These are phyloP conservation scores for Ogataea degrootiae DNA, from an alignment of 805 yeast species.

Conservation along the genomic window DNA sequence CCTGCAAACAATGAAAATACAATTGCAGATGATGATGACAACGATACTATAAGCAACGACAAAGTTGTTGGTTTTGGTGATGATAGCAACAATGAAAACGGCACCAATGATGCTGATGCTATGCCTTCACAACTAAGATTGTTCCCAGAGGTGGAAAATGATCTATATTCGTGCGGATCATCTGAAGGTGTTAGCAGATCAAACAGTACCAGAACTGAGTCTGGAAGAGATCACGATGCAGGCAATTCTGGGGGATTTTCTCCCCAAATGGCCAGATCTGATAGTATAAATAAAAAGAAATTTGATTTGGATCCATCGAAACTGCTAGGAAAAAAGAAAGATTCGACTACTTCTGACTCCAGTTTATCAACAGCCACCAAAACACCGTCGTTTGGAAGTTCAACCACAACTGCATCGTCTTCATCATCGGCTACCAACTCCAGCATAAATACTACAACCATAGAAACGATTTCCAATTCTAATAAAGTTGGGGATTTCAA, in stretches of 20 bases:
- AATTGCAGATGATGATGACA: neutral
- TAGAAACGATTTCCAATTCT: conserved; percentile 6
- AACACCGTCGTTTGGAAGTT: conserved; percentile 9
- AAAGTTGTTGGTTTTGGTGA: neutral
- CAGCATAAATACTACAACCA: conserved; percentile 2
- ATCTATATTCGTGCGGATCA: conserved; percentile 26
- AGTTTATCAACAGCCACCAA: conserved; percentile 8
- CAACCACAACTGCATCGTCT: conserved; percentile 9
- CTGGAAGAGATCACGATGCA: neutral
- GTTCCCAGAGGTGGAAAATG: conserved; percentile 35
- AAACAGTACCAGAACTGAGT: conserved; percentile 10
- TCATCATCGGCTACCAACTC: neutral
- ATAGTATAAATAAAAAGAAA: neutral
- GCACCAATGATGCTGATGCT: conserved; percentile 2
- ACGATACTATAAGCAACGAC: neutral
- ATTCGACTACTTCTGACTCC: conserved; percentile 11
- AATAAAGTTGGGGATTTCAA: conserved; percentile 12
- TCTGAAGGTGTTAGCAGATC: conserved; percentile 25
- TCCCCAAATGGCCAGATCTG: neutral
- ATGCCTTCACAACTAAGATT: conserved; percentile 54
- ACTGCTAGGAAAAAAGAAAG: conserved; percentile 4
- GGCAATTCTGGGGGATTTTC: neutral
- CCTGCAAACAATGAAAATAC: neutral
- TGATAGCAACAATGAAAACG: neutral
- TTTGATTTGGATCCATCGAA: neutral